These are phyloP conservation scores for Mytilinidion resinicola DNA, from an alignment of 495 filamentous ascomycete genomes.

Conservation along the genomic window DNA sequence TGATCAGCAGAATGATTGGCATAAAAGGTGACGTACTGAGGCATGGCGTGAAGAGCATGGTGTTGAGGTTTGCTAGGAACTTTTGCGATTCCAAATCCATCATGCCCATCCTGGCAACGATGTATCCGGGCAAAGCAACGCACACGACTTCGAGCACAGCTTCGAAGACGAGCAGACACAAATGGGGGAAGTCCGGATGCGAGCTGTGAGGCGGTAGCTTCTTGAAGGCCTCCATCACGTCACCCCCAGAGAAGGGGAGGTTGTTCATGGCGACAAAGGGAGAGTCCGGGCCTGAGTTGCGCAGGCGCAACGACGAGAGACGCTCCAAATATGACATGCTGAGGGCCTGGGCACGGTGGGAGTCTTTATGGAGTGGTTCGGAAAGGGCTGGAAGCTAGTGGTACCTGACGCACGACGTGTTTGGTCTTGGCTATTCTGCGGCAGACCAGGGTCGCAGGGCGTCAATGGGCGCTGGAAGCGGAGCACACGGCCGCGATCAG, in stretches of 20 bases:
- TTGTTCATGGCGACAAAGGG: constrained; percentile 21
- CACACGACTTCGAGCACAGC: constrained; percentile 94
- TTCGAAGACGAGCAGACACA: constrained; percentile 86
- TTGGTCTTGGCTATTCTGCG: background rate
- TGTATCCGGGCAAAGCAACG: constrained; percentile 91
- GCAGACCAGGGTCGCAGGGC: background rate
- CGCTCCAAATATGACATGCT: constrained; percentile 21
- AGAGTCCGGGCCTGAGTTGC: background rate
- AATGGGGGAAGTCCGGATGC: constrained; percentile 63
- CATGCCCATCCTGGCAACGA: constrained; percentile 80
- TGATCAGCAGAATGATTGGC: background rate
- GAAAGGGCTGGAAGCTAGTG: background rate
- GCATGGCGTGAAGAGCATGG: constrained; percentile 90
- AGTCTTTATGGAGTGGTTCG: background rate
- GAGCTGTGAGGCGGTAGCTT: constrained; percentile 37
- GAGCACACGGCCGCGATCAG: background rate
- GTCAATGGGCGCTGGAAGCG: background rate
- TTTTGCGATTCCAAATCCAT: constrained; percentile 94
- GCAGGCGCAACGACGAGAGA: constrained; percentile 21
- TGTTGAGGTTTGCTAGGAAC: constrained; percentile 90
- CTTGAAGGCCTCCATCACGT: constrained; percentile 23
- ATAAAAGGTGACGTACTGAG: constrained; percentile 60
- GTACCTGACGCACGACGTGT: constrained; percentile 13
- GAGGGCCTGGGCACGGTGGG: background rate
- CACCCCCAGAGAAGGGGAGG: constrained; percentile 12